Base-by-base conservation (phyloP, 164 flowering plant species). In the Litsea cubeba region DNA sequence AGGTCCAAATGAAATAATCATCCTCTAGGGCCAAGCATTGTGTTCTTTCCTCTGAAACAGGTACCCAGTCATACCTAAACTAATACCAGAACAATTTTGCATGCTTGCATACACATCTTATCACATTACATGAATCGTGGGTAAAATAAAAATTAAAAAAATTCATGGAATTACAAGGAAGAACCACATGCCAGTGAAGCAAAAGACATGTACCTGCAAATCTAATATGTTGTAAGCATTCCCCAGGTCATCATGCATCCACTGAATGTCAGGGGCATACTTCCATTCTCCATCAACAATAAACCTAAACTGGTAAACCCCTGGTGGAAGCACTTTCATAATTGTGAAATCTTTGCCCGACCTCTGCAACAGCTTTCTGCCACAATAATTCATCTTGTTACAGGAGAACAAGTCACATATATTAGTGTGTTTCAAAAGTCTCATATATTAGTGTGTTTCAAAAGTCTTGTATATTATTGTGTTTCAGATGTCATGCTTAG, bases 321-420 rank as follows among this genome's bases (percentile, higher is more conserved):
- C 99, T 2, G 99, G 89, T 17, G 99, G 92, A 35, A 95, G 92
- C 54, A 93, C 95, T 75, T 88, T 88, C 92, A 95, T 81, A 22
- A 93, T 85, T 26, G 86, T 84, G 78, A 88, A 91, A 76, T 95
- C 99, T 82, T 93, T 91, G 23, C 99, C 97, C 23, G 97, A 90
- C 81, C 84, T 86, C 83, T 91, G 89, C 86, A 93, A 76, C 26
- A 82, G 83, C 74, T 81, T 84, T 81, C 97, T 91, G 90, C 67
- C 62, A 49, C 65, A 68, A 40, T 5, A 54, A 54, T 15, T 54
- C n/a, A 20, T 2, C 60, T 15, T 54, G 60, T 54, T 54, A 54
- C 60, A 54, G 12, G 60, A 54, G 60, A 14, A 54, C 5, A 3
- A 54, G n/a, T 54, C 60, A 2, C 12, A 14, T 3, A 15, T 54